A percentile compares a stretch with the other conserved stretches of the same genome.
Evolutionary conservation across 345 rosid species (phyloP).

Genomic region (Excoecaria agallocha): DNA sequence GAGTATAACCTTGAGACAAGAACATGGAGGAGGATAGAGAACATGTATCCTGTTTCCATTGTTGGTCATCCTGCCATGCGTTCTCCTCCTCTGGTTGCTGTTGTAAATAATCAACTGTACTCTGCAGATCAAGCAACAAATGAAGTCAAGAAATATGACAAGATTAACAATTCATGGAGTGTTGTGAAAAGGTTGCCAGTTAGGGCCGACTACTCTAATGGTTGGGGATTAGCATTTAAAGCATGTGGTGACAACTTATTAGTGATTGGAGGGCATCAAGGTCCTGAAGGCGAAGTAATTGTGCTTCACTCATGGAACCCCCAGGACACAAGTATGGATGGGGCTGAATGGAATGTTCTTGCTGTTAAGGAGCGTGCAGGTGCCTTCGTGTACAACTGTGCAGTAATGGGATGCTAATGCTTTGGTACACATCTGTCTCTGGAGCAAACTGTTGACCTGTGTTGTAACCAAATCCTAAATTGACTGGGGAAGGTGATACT

Average conservation of each 20-base stretch:
- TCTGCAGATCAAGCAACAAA: constrained; percentile 41
- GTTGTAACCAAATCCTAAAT: constrained; percentile 9
- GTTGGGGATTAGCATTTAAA: constrained; percentile 50
- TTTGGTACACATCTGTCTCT: not conserved
- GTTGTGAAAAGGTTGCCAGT: constrained; percentile 40
- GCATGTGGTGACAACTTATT: constrained; percentile 38
- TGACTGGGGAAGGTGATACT: constrained; percentile 13
- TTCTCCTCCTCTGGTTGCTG: constrained; percentile 48
- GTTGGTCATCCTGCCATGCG: constrained; percentile 46
- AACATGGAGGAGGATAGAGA: constrained; percentile 41
- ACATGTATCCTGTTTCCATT: constrained; percentile 33
- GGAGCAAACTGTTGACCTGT: constrained; percentile 10
- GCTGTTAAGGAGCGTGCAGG: constrained; percentile 38
- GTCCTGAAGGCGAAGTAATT: constrained; percentile 33
- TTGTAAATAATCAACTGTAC: constrained; percentile 43
- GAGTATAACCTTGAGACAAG: constrained; percentile 42
- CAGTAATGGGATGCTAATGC: constrained; percentile 44
- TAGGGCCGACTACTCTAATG: constrained; percentile 39
- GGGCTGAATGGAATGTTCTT: constrained; percentile 37
- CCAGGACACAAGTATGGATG: constrained; percentile 19
- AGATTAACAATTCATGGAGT: constrained; percentile 35
- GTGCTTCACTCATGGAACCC: constrained; percentile 44
- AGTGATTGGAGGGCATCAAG: constrained; percentile 42
- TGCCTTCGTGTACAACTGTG: constrained; percentile 47
- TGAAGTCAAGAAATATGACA: constrained; percentile 42